Percentiles rank a stretch among this genome's conserved stretches.
These are phyloP conservation scores for Cyberlindnera maritima DNA, from an alignment of 805 yeast species.

Conservation along the genomic window DNA sequence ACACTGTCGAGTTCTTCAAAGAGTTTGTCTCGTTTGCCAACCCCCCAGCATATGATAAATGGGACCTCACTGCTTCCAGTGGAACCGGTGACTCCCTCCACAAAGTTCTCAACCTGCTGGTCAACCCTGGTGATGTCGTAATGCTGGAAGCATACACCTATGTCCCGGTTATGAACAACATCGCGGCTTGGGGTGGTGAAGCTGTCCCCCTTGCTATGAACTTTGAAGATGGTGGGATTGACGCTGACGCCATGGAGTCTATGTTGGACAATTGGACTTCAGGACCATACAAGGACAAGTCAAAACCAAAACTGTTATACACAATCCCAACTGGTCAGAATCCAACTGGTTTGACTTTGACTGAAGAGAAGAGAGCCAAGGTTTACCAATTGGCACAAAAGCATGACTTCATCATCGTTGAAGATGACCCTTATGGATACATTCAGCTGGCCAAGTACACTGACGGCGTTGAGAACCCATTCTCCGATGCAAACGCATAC, in stretches of 20 bases:
- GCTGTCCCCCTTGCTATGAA: slow-evolving; percentile 48
- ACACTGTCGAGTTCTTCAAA: slow-evolving; percentile 34
- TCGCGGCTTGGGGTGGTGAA: slow-evolving; percentile 45
- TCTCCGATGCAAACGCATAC: slow-evolving; percentile 26
- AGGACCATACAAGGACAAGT: slow-evolving; percentile 44
- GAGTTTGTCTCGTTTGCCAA: slow-evolving; percentile 40
- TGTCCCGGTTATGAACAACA: slow-evolving; percentile 50
- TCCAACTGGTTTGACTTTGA: slow-evolving; percentile 60
- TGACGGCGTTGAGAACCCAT: slow-evolving; percentile 40
- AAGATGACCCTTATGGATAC: slow-evolving; percentile 72
- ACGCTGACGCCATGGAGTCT: slow-evolving; percentile 44
- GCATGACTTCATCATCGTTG: slow-evolving; percentile 58
- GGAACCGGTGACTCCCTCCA: slow-evolving; percentile 59
- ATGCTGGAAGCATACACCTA: slow-evolving; percentile 68
- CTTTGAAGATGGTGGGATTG: slow-evolving; percentile 41
- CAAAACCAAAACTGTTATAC: slow-evolving; percentile 58
- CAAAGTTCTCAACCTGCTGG: slow-evolving; percentile 47
- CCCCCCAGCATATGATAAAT: slow-evolving; percentile 45
- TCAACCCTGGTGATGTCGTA: slow-evolving; percentile 55
- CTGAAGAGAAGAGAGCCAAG: slow-evolving; percentile 44
- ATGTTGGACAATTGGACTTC: slow-evolving; percentile 56
- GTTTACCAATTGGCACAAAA: slow-evolving; percentile 52
- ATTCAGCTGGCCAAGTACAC: slow-evolving; percentile 38
- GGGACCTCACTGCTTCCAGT: slow-evolving; percentile 45
- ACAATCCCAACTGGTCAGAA: slow-evolving; percentile 72